Evolutionary conservation across 2,329 filamentous ascomycete species (phyloP), one percentile per base, ranked within the genome.

Genomic region (Diplodia seriata): DNA sequence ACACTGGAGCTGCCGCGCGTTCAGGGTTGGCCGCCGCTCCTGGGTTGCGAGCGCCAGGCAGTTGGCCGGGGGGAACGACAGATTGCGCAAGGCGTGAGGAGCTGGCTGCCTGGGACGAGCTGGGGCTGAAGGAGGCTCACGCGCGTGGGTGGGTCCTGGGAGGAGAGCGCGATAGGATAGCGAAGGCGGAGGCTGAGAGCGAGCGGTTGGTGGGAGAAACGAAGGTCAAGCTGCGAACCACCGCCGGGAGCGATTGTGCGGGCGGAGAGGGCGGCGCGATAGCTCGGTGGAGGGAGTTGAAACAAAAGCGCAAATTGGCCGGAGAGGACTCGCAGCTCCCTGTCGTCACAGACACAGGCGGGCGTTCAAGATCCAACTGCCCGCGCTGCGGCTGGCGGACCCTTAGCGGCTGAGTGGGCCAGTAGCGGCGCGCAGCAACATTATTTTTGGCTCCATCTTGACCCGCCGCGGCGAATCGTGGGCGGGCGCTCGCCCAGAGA

Each of bases 241-340:
- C 31, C 59, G 36, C 59, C 31, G 31, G 14, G 47, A 51, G 47
- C 29, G 47, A 63, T 49, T 51, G 47, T 51, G 59, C 26, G 29
- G 26, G 59, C 26, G 38, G 38, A 31, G 38, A 26, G 43, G 54
- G n/a, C n/a, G 31, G 53, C 54, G 54, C 54, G 54, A 57, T 59
- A 59, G 55, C 56, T 49, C 18, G 56, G 43, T 36, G 59, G 59
- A 63, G 47, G 59, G 33, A 51, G 43, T 47, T 63, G 51, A 47
- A 63, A 63, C 51, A 47, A 63, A 62, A 12, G 59, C 59, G 59
- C 59, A 63, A 63, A 63, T 63, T 63, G 59, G 59, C 43, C 36
- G 54, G n/a, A 55, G 33, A 47, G 43, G 43, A 47, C 55, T 43
- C 20, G 20, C 59, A 51, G 59, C 59, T 51, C 59, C 59, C 59